Base-by-base conservation (phyloP, 495 filamentous ascomycete genomes). In the Tirmania nivea region DNA sequence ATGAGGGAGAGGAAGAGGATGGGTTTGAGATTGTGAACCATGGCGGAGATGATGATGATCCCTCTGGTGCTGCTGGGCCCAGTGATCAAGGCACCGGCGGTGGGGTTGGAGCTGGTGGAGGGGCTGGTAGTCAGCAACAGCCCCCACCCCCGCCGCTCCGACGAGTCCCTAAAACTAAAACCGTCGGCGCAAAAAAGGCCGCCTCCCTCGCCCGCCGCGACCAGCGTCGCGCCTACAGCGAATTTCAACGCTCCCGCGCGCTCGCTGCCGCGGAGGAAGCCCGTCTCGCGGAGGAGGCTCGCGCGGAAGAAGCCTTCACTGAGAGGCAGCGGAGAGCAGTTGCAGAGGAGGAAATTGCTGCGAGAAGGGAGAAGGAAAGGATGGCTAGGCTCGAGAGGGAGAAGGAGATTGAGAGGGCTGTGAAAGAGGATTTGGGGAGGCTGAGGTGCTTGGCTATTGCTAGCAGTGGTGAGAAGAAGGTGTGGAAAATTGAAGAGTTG, bases 211-310 rank as follows among this genome's bases (percentile, higher is more conserved):
- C 69, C 7, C 67, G 67, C 20, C 60, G 65, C 34, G 71, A 74
- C 50, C 71, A 72, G 51, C 68, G 68, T 19, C 65, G 71, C 25
- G 71, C 70, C 10, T 73, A 73, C 59, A 62, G 71, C 57, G 71
- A 73, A 54, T 72, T 73, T 54, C 57, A 64, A 45, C 68, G 65
- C 1, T 63, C 67, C 16, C 66, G 70, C 56, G 69, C 54, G 0
- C 52, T 57, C 20, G 66, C 60, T 8, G 70, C 67, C 51, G 64
- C 69, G 4, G 69, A 72, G 8, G 62, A 65, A 8, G 66, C 60
- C 16, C 58, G 67, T 5, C 14, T 19, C 39, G 14, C 3, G 14
- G 39, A 45, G 39, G 39, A 45, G 17, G 39, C 12, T 14, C 12
- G 12, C 39, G 12, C 39, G 14, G 39, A 45, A 8, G 17, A 14